Evolutionary conservation across 257 asterid genomes (phyloP).

Genomic region (Jasminum sambac): DNA sequence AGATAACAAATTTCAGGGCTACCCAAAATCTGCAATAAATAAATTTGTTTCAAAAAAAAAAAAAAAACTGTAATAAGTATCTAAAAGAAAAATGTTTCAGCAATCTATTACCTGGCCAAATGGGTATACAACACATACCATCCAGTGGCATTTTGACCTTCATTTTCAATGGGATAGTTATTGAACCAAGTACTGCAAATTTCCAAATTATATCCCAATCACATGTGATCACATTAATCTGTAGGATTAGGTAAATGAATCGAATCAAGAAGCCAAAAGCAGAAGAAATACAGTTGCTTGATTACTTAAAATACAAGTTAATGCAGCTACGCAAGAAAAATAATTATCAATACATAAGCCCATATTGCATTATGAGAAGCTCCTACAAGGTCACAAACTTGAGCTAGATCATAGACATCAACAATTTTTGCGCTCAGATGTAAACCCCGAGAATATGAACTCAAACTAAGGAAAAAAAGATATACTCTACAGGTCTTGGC

Average conservation of each 20-base stretch:
- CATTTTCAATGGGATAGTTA: conserved; percentile 60
- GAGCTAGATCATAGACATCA: too few species aligned
- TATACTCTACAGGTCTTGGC: too few species aligned
- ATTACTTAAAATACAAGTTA: background rate
- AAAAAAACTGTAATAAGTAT: conserved; percentile 15
- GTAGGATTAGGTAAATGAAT: conserved; percentile 31
- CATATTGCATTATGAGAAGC: background rate
- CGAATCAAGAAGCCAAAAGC: conserved; percentile 15
- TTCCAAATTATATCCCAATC: conserved; percentile 92
- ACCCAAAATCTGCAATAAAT: background rate
- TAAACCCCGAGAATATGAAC: too few species aligned
- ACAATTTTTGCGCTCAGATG: too few species aligned
- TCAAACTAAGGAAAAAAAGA: too few species aligned
- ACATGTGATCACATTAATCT: conserved; percentile 77
- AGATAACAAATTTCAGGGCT: background rate
- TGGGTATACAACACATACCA: conserved; percentile 68
- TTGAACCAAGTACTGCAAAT: conserved; percentile 87
- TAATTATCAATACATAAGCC: background rate
- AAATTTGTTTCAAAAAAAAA: too few species aligned
- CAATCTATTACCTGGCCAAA: conserved; percentile 76
- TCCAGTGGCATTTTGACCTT: too few species aligned
- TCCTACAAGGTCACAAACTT: background rate
- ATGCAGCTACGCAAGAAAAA: background rate
- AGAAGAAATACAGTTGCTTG: conserved; percentile 19
- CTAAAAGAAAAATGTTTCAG: background rate